A percentile compares a stretch with the other conserved stretches of the same genome.
Conservation (phyloP, 805 yeast genomes). For the Metschnikowia noctiluminum region DNA sequence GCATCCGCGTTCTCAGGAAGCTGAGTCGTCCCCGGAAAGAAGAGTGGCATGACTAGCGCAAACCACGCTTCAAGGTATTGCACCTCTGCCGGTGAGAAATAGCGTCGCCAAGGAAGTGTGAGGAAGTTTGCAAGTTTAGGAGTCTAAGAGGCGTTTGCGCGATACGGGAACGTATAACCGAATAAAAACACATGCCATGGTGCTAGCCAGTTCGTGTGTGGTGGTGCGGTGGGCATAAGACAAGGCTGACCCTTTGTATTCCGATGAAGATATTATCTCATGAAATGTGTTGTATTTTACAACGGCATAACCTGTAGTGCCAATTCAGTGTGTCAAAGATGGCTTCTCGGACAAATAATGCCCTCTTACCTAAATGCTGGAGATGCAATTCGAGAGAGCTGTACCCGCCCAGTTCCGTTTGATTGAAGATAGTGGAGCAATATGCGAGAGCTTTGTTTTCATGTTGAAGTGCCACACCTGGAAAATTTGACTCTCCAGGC, state of each 20-base stretch:
- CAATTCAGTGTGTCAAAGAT: neutral
- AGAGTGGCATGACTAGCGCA: neutral
- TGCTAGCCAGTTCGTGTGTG: neutral
- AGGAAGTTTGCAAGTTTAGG: neutral
- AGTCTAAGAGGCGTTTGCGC: neutral
- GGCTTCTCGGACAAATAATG: neutral
- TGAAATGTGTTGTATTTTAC: neutral
- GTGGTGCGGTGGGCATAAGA: neutral
- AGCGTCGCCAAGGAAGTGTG: neutral
- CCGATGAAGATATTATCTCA: neutral
- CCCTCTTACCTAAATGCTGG: conserved; percentile 1
- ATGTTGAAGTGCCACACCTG: too few species aligned
- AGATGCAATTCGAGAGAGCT: neutral
- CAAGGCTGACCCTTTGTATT: neutral
- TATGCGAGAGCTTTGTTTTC: too few species aligned
- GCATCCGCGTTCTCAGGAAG: neutral
- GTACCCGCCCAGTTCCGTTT: neutral
- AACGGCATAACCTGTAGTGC: neutral
- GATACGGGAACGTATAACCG: neutral
- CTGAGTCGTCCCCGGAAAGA: neutral
- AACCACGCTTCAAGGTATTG: neutral
- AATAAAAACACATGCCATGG: neutral
- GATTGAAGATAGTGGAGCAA: neutral
- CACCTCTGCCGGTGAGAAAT: neutral
- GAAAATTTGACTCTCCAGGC: too few species aligned